These are phyloP conservation scores for Cardamine occulta DNA, from an alignment of 345 rosid species.

Conservation along the genomic window DNA sequence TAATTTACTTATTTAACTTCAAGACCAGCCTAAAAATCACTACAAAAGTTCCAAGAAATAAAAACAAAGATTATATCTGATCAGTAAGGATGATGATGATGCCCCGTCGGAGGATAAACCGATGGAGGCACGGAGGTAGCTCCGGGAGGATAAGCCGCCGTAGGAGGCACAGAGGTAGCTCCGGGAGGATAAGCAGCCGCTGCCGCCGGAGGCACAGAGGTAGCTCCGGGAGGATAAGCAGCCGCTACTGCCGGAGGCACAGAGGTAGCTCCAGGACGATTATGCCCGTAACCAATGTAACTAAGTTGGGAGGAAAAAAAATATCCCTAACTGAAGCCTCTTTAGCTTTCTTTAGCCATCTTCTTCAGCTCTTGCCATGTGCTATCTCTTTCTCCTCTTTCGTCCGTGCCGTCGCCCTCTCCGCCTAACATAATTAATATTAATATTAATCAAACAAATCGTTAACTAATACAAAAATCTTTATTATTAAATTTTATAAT, in stretches of 20 bases:
- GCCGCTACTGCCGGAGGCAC: conserved; percentile 5
- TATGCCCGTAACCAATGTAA: conserved; percentile 19
- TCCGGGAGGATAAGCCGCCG: conserved; percentile 16
- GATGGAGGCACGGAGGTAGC: conserved; percentile 12
- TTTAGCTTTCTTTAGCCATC: too few relatives aligned
- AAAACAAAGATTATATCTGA: not conserved
- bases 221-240: conserved; percentile 9
- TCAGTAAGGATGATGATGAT: conserved; percentile 15
- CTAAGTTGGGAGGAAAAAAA: too few relatives aligned
- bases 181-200: conserved; percentile 10
- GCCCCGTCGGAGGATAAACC: conserved; percentile 16
- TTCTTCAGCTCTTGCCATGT: too few relatives aligned
- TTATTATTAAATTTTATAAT: too few relatives aligned
- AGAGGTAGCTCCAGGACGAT: not conserved
- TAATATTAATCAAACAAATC: not conserved
- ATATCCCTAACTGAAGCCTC: too few relatives aligned
- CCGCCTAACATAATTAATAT: conserved; percentile 32
- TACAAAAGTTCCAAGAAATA: not conserved
- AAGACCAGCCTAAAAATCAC: not conserved
- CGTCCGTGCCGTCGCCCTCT: conserved; percentile 51
- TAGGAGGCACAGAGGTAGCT: conserved; percentile 2
- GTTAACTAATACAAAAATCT: not conserved
- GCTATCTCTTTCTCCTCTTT: conserved; percentile 64
- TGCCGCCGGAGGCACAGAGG: not conserved
- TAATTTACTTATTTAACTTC: not conserved